Evolutionary conservation across 768 basidiomycete species (phyloP).

Genomic region (Pluteus cervinus): DNA sequence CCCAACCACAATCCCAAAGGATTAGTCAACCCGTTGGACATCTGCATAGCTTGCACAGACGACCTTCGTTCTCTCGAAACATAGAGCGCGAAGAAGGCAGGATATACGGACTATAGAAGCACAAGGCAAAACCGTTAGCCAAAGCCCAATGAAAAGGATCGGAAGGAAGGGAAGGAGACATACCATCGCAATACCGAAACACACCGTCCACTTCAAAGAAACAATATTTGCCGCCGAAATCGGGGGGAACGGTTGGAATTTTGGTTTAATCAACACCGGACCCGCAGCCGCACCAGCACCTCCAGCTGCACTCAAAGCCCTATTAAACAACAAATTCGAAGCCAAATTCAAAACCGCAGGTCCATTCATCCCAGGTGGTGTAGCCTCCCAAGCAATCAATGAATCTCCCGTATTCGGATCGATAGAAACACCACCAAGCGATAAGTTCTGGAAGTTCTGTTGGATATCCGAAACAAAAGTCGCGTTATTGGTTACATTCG

Average conservation of each 20-base stretch:
- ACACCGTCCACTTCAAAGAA: conserved; percentile 68
- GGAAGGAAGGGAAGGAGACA: conserved; percentile 16
- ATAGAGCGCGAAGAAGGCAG: conserved; percentile 77
- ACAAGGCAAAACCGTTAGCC: too few species aligned
- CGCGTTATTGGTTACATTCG: conserved; percentile 45
- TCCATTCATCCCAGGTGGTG: conserved; percentile 51
- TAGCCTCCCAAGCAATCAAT: conserved; percentile 68
- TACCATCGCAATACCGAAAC: conserved; percentile 72
- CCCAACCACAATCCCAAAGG: conserved; percentile 74
- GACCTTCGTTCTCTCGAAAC: conserved; percentile 67
- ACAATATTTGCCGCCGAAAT: conserved; percentile 49
- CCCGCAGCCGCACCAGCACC: conserved; percentile 19
- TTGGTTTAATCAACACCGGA: conserved; percentile 53
- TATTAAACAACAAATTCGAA: conserved; percentile 61
- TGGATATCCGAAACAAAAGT: conserved; percentile 53
- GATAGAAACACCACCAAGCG: conserved; percentile 65
- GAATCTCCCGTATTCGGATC: conserved; percentile 42
- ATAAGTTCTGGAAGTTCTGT: conserved; percentile 46
- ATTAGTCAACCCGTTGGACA: conserved; percentile 68
- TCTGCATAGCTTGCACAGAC: conserved; percentile 77
- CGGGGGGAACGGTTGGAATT: conserved; percentile 53
- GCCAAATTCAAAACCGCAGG: conserved; percentile 61
- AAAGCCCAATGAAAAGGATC: too few species aligned
- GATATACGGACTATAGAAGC: conserved; percentile 53
- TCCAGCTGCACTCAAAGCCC: conserved; percentile 49